Evolutionary conservation across 768 basidiomycete genomes (phyloP).

Genomic region (Pleurotus tuber-regium): DNA sequence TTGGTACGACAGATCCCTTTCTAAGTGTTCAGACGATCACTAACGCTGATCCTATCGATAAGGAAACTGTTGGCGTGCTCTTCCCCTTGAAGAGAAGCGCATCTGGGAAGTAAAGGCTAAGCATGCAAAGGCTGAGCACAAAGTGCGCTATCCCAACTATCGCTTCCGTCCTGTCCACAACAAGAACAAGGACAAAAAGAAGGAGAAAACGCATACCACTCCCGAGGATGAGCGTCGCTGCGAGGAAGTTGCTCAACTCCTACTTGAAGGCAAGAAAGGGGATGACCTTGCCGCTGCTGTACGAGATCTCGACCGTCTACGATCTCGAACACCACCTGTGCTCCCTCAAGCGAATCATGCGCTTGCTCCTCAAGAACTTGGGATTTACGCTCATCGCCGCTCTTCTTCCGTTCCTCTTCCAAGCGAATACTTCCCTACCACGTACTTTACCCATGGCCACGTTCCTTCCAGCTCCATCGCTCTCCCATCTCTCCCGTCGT

Average conservation of each 20-base stretch:
- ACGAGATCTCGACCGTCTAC: constrained; percentile 44
- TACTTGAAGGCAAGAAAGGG: constrained; percentile 70
- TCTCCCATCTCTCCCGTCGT: constrained; percentile 36
- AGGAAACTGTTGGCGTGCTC: constrained; percentile 74
- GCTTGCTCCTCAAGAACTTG: constrained; percentile 14
- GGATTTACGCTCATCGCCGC: constrained; percentile 43
- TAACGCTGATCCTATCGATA: constrained; percentile 21
- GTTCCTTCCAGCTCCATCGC: constrained; percentile 34
- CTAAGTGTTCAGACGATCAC: constrained; percentile 27
- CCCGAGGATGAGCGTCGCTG: constrained; percentile 64
- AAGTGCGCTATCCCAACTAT: constrained; percentile 65
- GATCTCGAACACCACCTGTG: constrained; percentile 16
- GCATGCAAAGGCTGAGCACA: constrained; percentile 71
- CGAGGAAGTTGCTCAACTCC: constrained; percentile 61
- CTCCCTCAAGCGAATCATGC: constrained; percentile 15
- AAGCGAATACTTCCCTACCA: constrained; percentile 28
- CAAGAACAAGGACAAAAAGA: constrained; percentile 42
- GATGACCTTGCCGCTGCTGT: constrained; percentile 64
- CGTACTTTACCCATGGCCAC: constrained; percentile 17
- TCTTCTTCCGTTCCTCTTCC: constrained; percentile 65
- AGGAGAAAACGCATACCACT: constrained; percentile 34
- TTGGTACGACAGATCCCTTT: constrained; percentile 42
- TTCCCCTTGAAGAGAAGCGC: constrained; percentile 68
- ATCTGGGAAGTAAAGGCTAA: constrained; percentile 75
- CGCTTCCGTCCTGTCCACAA: constrained; percentile 55